Evolutionary conservation across 1,284 basidiomycete genomes (phyloP).

Genomic region (Kwoniella shivajii): DNA sequence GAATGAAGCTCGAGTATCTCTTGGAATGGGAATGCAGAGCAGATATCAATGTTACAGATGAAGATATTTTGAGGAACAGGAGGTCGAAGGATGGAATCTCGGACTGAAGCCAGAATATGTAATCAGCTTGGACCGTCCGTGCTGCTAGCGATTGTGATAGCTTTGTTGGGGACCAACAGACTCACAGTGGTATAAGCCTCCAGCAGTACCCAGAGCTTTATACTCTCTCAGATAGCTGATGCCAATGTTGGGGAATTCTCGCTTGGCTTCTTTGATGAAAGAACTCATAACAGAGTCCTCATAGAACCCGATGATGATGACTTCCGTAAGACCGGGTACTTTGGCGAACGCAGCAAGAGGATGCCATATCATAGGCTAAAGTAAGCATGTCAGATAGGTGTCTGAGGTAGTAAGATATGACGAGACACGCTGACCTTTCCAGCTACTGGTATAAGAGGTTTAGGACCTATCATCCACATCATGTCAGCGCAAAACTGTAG

Average conservation of each 20-base stretch:
- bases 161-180: slow-evolving; percentile 1
- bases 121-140: slow-evolving; percentile 9
- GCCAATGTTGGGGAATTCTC: slow-evolving; percentile 57
- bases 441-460: slow-evolving; percentile 56
- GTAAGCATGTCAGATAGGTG: neutral
- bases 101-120: slow-evolving; percentile 45
- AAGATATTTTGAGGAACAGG: slow-evolving; percentile 57
- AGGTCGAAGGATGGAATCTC: slow-evolving; percentile 57
- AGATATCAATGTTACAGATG: slow-evolving; percentile 60
- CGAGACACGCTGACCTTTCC: slow-evolving; percentile 48
- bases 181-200: slow-evolving; percentile 54
- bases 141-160: neutral
- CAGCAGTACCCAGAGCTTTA: slow-evolving; percentile 58
- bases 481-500: slow-evolving; percentile 11
- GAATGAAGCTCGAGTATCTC: slow-evolving; percentile 57
- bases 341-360: slow-evolving; percentile 57
- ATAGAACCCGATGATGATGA: slow-evolving; percentile 60
- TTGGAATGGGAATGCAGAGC: slow-evolving; percentile 56
- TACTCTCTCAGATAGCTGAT: slow-evolving; percentile 59
- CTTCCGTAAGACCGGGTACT: slow-evolving; percentile 56
- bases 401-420: neutral
- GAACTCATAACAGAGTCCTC: slow-evolving; percentile 57
- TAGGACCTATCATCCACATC: slow-evolving; percentile 55
- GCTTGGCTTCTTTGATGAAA: slow-evolving; percentile 57
- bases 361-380: slow-evolving; percentile 60